A percentile compares a stretch with the other conserved stretches of the same genome.
Conservation (phyloP, 352 stramenopile genomes). For the Phytophthora citrophthora region DNA sequence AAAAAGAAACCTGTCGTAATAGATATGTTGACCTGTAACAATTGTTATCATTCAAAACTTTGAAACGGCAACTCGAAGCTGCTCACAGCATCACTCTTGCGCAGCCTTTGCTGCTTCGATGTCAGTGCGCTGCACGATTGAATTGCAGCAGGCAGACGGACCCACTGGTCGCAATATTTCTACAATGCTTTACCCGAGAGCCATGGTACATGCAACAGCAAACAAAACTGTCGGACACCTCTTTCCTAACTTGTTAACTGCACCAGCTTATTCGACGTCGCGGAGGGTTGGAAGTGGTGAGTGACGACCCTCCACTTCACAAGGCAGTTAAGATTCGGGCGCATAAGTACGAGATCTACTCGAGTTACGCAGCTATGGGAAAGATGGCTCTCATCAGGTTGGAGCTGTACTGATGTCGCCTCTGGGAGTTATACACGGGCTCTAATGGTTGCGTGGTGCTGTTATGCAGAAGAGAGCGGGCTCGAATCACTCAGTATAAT, state of each 20-base stretch:
- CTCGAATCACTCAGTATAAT: conserved; percentile 72
- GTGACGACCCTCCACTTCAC: conserved; percentile 52
- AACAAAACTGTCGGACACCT: too few species aligned
- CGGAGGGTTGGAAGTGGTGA: conserved; percentile 61
- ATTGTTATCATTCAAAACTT: conserved; percentile 21
- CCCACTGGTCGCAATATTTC: conserved; percentile 52
- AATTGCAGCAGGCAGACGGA: conserved; percentile 67
- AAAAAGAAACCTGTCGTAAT: too few species aligned
- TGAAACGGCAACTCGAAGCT: conserved; percentile 17
- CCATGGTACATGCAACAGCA: conserved; percentile 24
- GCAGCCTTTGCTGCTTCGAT: conserved; percentile 4
- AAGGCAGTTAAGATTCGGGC: conserved; percentile 59
- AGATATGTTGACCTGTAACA: background rate
- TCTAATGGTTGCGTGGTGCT: background rate
- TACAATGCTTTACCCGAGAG: conserved; percentile 45
- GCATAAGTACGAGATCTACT: conserved; percentile 75
- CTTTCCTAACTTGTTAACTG: too few species aligned
- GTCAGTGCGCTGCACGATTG: conserved; percentile 51
- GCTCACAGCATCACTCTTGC: background rate
- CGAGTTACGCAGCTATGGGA: conserved; percentile 59
- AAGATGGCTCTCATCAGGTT: conserved; percentile 76
- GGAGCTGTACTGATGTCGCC: conserved; percentile 9
- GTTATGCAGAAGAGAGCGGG: conserved; percentile 45
- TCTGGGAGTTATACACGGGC: background rate
- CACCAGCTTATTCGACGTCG: conserved; percentile 52